phyloP scores from a whole-genome alignment of 805 yeast species.

The Wickerhamiella spandovensis region DNA sequence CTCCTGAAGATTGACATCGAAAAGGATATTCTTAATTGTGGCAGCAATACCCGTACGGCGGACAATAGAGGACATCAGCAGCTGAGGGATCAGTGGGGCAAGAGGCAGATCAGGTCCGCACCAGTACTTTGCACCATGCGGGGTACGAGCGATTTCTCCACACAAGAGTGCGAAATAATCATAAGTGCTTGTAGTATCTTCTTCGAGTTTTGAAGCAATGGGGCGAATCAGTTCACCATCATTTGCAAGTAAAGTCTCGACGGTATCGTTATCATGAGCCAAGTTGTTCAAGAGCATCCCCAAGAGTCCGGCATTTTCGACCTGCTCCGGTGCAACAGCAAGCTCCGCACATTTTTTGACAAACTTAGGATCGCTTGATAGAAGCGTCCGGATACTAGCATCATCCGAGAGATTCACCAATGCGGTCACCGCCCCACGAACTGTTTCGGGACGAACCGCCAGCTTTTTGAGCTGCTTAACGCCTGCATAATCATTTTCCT shows the following conservation, averaged over 20 bases:
- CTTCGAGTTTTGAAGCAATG: slow-evolving; percentile 63
- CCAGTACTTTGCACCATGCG: slow-evolving; percentile 49
- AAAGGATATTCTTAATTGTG: slow-evolving; percentile 77
- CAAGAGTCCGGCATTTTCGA: slow-evolving; percentile 64
- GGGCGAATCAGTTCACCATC: slow-evolving; percentile 45
- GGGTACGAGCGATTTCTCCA: slow-evolving; percentile 74
- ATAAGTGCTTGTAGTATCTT: slow-evolving; percentile 67
- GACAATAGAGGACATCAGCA: slow-evolving; percentile 60
- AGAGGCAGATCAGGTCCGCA: slow-evolving; percentile 66
- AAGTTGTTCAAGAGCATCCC: slow-evolving; percentile 75
- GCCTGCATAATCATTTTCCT: slow-evolving; percentile 55
- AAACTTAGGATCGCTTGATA: slow-evolving; percentile 53
- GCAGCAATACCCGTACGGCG: slow-evolving; percentile 91
- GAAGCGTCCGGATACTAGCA: slow-evolving; percentile 41
- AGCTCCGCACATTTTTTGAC: slow-evolving; percentile 9
- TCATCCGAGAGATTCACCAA: slow-evolving; percentile 76
- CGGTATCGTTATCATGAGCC: slow-evolving; percentile 61
- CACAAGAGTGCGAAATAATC: slow-evolving; percentile 82
- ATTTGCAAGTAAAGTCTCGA: slow-evolving; percentile 33
- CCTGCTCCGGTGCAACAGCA: slow-evolving; percentile 16
- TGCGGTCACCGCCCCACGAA: slow-evolving; percentile 57
- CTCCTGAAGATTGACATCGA: slow-evolving; percentile 60
- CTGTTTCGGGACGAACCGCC: slow-evolving; percentile 24
- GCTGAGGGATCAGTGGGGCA: slow-evolving; percentile 68
- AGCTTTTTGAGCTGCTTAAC: slow-evolving; percentile 50